These are phyloP conservation scores for Wolfiporia cocos DNA, from an alignment of 1,284 basidiomycete genomes.

Conservation along the genomic window DNA sequence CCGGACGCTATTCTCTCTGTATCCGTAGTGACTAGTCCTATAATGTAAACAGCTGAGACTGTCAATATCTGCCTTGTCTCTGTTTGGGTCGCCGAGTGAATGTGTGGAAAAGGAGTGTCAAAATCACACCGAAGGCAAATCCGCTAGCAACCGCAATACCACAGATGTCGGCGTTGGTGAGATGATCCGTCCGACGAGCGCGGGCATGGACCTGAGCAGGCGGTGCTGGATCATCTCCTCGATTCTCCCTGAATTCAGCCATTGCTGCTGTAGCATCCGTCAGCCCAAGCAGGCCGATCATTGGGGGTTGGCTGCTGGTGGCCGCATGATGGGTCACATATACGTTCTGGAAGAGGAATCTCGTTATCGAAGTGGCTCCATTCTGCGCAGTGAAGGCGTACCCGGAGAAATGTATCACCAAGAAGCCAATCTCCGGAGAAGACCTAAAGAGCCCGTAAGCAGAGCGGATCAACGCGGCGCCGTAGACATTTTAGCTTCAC, in stretches of 20 bases:
- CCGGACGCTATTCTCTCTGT: too few relatives aligned
- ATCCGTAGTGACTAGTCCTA: neutral
- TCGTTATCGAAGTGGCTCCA: neutral
- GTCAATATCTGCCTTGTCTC: conserved; percentile 10
- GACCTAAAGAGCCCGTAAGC: conserved; percentile 30
- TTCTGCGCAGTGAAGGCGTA: conserved; percentile 12
- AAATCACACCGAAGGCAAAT: conserved; percentile 27
- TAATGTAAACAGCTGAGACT: too few relatives aligned
- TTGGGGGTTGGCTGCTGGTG: conserved; percentile 35
- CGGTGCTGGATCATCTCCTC: conserved; percentile 38
- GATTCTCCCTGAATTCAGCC: conserved; percentile 33
- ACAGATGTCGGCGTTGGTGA: conserved; percentile 21
- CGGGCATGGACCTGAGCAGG: conserved; percentile 18
- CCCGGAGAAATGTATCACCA: conserved; percentile 51
- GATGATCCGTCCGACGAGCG: conserved; percentile 9
- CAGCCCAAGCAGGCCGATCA: conserved; percentile 41
- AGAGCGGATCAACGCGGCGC: conserved; percentile 6
- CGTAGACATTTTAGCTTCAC: conserved; percentile 24
- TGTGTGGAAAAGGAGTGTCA: conserved; percentile 15
- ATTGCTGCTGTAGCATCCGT: conserved; percentile 36
- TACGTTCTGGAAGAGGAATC: conserved; percentile 39
- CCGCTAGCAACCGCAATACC: conserved; percentile 23
- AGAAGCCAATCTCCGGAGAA: conserved; percentile 60
- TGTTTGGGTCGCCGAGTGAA: conserved; percentile 2
- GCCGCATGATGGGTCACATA: conserved; percentile 44